Evolutionary conservation across 768 basidiomycete genomes (phyloP).

Genomic region (Mrakia gelida): DNA sequence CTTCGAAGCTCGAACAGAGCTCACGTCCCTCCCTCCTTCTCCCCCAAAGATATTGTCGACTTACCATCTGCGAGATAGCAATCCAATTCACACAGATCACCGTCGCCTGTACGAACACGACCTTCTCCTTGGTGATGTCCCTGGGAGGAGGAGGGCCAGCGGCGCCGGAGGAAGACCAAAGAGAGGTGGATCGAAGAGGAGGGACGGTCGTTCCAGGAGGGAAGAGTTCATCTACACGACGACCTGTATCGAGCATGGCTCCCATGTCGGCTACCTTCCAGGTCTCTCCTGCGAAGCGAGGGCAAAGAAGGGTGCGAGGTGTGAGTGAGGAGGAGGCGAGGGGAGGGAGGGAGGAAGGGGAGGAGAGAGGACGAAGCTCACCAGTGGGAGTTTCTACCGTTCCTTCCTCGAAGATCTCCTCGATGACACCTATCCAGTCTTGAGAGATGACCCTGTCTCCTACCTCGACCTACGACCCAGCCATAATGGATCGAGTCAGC

Average conservation of each 20-base stretch:
- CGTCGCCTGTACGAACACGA: slow-evolving; percentile 42
- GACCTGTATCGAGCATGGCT: slow-evolving; percentile 25
- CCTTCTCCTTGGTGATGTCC: slow-evolving; percentile 18
- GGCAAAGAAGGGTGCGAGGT: slow-evolving; percentile 10
- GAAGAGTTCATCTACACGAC: slow-evolving; percentile 43
- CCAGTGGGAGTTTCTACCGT: slow-evolving; percentile 21
- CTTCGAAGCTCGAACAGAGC: too few species aligned
- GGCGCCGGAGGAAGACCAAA: slow-evolving; percentile 39
- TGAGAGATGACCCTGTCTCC: slow-evolving; percentile 58
- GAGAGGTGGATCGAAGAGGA: neutral
- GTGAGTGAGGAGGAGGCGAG: slow-evolving; percentile 21
- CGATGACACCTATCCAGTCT: slow-evolving; percentile 85
- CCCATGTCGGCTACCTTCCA: slow-evolving; percentile 25
- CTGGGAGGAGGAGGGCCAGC: slow-evolving; percentile 14
- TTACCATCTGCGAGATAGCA: slow-evolving; percentile 76
- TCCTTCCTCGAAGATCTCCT: slow-evolving; percentile 58
- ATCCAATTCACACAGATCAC: slow-evolving; percentile 80
- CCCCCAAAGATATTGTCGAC: neutral
- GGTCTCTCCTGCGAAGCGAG: slow-evolving; percentile 41
- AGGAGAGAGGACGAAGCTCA: neutral
- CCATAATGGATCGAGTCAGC: neutral
- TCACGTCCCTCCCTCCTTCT: neutral
- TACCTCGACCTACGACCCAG: slow-evolving; percentile 14
- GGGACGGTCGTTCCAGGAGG: slow-evolving; percentile 13
- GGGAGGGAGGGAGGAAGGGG: neutral